Evolutionary conservation across 345 rosid genomes (phyloP).

Genomic region (Citrus reticulata): DNA sequence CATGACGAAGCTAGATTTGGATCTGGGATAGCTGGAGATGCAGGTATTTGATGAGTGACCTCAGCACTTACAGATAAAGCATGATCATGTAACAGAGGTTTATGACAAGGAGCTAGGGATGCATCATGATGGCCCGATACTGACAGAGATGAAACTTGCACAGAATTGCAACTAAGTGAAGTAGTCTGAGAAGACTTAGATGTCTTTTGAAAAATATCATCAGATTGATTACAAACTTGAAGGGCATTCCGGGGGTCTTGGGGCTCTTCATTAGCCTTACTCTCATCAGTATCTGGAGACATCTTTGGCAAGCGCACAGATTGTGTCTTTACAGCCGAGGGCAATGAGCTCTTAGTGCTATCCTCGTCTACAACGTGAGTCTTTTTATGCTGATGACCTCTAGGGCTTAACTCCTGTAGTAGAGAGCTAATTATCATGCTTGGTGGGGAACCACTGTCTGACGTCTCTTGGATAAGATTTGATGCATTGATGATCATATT

Average conservation of each 20-base stretch:
- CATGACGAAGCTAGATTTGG: background rate
- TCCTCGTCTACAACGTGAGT: constrained; percentile 29
- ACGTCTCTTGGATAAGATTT: constrained; percentile 31
- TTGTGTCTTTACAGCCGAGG: constrained; percentile 32
- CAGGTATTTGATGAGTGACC: constrained; percentile 4
- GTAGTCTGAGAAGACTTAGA: constrained; percentile 12
- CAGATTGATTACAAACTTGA: constrained; percentile 17
- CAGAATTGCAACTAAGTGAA: background rate
- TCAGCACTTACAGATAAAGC: constrained; percentile 18
- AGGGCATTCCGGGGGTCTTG: constrained; percentile 18
- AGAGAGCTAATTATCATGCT: constrained; percentile 32
- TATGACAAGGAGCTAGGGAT: constrained; percentile 19
- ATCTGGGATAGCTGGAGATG: constrained; percentile 17
- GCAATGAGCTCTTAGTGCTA: constrained; percentile 28
- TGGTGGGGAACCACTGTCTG: constrained; percentile 30
- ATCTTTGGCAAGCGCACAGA: constrained; percentile 22
- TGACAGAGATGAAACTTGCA: constrained; percentile 27
- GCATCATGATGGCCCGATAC: constrained; percentile 35
- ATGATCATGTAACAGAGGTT: constrained; percentile 27
- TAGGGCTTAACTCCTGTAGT: constrained; percentile 36
- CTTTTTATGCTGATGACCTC: constrained; percentile 33
- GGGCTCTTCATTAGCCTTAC: constrained; percentile 5
- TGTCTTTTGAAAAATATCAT: constrained; percentile 16
- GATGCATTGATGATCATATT: background rate
- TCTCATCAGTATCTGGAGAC: constrained; percentile 13